Evolutionary conservation across 1,139 yeast genomes (phyloP), one percentile per base, ranked within the genome.

Genomic region (Geotrichum siamense): DNA sequence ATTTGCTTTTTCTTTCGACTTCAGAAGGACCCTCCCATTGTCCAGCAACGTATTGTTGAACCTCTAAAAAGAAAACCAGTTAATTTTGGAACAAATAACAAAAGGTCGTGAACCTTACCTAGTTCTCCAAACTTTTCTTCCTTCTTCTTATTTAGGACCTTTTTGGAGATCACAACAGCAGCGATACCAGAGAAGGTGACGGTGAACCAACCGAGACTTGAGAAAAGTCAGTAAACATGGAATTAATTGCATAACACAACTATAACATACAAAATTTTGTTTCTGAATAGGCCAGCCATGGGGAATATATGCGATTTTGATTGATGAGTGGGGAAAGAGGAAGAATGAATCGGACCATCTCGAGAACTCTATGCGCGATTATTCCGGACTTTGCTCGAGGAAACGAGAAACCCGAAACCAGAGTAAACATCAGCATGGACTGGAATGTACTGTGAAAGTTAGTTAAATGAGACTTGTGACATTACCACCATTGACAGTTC

Each of bases 1-100:
- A 64, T 39, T 59, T 59, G 39, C 64, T 59, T 48, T 58, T 60
- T 34, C 69, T 52, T 48, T 57, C 53, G 27, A 57, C 59, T 3
- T 58, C 52, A 2, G 60, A 51, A 30, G 52, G 57, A 17, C 67
- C 67, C n/a, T 55, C 56, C 47, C 52, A 64, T 20, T 64, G 55
- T 10, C 68, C 68, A 8, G 69, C 67, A 16, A 55, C 55, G 13
- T 48, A 45, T n/a, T 50, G 49, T 13, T 55, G 53, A 17, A 48
- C 49, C 22, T 53, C 57, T 55, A 39, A 5, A 30, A 22, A 30
- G 3, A 17, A 38, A 27, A 9, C 21, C 42, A 13, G 4, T 9
- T 13, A 22, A 20, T 15, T 22, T 21, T 3, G 29, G 28, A 28
- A 23, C 22, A 16, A 12, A n/a, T 34, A 22, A 6, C 12, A 19